phyloP scores from a whole-genome alignment of 2,329 filamentous ascomycete species.

The Paraphaeosphaeria sporulosa region DNA sequence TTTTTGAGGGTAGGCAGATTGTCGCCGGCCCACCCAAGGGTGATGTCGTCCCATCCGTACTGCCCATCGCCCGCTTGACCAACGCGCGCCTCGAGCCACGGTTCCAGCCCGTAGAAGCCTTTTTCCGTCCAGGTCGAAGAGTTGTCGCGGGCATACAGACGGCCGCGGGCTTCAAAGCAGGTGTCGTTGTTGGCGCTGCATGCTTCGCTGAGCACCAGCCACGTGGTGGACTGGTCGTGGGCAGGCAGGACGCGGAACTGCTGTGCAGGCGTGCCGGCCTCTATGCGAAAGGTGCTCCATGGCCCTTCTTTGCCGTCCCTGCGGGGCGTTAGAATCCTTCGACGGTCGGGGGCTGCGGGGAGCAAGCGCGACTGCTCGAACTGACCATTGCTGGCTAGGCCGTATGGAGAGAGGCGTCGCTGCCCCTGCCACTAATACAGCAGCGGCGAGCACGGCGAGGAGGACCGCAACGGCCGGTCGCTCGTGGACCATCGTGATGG shows the following conservation, averaged over 20 bases:
- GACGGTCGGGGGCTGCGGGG: neutral
- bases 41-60: conserved; percentile 48
- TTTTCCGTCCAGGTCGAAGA: conserved; percentile 43
- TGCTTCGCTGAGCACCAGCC: conserved; percentile 44
- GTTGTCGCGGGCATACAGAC: conserved; percentile 38
- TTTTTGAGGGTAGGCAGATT: conserved; percentile 34
- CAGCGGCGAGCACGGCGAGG: neutral
- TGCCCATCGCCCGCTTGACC: conserved; percentile 40
- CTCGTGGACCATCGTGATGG: neutral
- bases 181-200: conserved; percentile 36
- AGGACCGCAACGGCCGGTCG: neutral
- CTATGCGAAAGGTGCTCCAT: conserved; percentile 44
- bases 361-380: neutral
- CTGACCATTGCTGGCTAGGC: conserved; percentile 11
- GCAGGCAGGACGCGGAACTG: conserved; percentile 40
- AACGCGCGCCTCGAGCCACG: conserved; percentile 34
- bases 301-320: conserved; percentile 43
- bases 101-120: conserved; percentile 43
- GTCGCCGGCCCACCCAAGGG: conserved; percentile 36
- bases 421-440: neutral
- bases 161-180: conserved; percentile 42
- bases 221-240: conserved; percentile 44
- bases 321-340: conserved; percentile 8
- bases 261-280: conserved; percentile 38
- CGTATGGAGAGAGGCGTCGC: conserved; percentile 6